phyloP scores from a whole-genome alignment of 1,284 basidiomycete genomes.

The Cronartium ribicola region DNA sequence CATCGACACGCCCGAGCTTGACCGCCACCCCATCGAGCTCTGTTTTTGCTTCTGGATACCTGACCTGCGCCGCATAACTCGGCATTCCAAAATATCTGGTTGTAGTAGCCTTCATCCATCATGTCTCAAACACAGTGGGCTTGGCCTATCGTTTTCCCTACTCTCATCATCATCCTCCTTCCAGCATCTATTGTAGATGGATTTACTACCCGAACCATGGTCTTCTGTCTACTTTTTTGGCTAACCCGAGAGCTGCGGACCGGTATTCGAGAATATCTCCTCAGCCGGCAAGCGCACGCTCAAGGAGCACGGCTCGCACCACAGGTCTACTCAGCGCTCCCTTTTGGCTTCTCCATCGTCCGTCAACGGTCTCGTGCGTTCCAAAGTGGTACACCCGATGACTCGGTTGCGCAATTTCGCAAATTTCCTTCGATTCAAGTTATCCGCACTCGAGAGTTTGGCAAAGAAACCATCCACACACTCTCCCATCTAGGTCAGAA shows the following conservation, averaged over 20 bases:
- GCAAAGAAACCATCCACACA: too few species aligned
- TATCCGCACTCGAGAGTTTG: background rate
- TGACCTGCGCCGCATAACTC: too few species aligned
- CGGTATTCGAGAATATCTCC: background rate
- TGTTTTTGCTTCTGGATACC: too few species aligned
- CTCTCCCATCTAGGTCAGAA: too few species aligned
- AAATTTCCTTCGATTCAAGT: background rate
- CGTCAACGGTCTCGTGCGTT: background rate
- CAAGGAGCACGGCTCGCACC: background rate
- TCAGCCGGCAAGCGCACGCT: background rate
- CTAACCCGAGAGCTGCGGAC: background rate
- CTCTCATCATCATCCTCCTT: too few species aligned
- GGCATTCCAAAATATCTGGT: too few species aligned
- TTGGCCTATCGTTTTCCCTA: too few species aligned
- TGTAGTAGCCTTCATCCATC: too few species aligned
- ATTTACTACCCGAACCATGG: background rate
- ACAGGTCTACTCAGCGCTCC: background rate
- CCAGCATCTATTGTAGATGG: background rate
- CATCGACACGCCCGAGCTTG: too few species aligned
- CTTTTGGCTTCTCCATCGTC: background rate
- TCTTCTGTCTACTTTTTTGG: background rate
- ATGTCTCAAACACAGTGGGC: too few species aligned
- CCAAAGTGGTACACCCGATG: background rate
- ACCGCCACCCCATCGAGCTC: too few species aligned
- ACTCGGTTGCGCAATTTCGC: background rate